These are phyloP conservation scores for Xylaria longipes DNA, from an alignment of 495 filamentous ascomycete genomes.

Conservation along the genomic window DNA sequence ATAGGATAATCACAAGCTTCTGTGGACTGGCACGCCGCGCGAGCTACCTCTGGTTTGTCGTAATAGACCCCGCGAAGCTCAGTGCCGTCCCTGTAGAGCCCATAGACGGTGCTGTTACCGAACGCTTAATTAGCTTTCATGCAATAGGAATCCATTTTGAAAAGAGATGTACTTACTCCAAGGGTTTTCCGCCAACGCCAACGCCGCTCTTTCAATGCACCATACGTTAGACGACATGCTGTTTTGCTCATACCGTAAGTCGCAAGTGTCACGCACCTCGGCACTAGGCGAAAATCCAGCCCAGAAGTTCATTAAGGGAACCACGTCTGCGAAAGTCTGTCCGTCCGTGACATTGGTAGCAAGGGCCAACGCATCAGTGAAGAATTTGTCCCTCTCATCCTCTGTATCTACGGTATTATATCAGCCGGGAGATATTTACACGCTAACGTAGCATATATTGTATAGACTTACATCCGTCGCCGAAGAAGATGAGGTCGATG, in stretches of 20 bases:
- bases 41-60: constrained; percentile 35
- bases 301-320: constrained; percentile 37
- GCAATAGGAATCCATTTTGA: neutral
- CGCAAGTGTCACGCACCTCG: constrained; percentile 25
- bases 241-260: neutral
- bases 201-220: constrained; percentile 32
- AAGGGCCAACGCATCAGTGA: constrained; percentile 34
- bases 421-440: constrained; percentile 6
- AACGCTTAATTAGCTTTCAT: neutral
- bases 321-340: constrained; percentile 35
- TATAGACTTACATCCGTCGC: constrained; percentile 34
- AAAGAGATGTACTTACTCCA: constrained; percentile 24
- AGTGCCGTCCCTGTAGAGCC: constrained; percentile 36
- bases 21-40: constrained; percentile 36
- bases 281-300: constrained; percentile 36
- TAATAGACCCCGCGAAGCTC: constrained; percentile 38
- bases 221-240: constrained; percentile 22
- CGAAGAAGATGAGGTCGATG: constrained; percentile 37
- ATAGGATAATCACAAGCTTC: constrained; percentile 38
- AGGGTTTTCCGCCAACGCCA: constrained; percentile 31
- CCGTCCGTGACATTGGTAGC: constrained; percentile 35
- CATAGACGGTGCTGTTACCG: constrained; percentile 34
- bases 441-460: neutral
- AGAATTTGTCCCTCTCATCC: constrained; percentile 39
- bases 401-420: constrained; percentile 30